Percentiles rank a stretch among this genome's conserved stretches.
These are phyloP conservation scores for Russula virescens DNA, from an alignment of 768 basidiomycete species.

Conservation along the genomic window DNA sequence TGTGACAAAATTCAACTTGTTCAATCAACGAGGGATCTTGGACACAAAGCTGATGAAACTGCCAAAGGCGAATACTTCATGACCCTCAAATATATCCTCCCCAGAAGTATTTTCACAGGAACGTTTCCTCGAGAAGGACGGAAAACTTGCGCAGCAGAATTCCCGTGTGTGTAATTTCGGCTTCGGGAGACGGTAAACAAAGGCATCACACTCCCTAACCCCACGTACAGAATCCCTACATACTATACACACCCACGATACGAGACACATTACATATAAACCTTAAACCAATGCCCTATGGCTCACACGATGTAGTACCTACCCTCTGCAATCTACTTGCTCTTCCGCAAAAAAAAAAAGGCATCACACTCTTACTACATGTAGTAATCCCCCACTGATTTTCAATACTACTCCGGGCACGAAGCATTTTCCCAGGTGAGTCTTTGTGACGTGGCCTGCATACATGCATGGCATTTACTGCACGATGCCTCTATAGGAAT, in stretches of 20 bases:
- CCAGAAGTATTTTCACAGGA: constrained; percentile 30
- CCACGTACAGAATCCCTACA: too few species aligned
- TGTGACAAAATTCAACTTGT: too few species aligned
- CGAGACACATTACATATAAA: too few species aligned
- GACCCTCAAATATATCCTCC: constrained; percentile 28
- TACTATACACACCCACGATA: too few species aligned
- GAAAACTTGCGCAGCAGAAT: constrained; percentile 7
- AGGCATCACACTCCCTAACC: too few species aligned
- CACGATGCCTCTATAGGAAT: background rate
- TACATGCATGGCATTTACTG: background rate
- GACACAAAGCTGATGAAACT: background rate
- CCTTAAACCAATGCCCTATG: too few species aligned
- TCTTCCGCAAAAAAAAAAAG: too few species aligned
- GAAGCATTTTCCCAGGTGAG: constrained; percentile 10
- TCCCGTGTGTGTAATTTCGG: constrained; percentile 10
- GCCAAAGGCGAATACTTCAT: constrained; percentile 31
- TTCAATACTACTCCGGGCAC: background rate
- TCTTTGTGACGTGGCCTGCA: background rate
- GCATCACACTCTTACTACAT: background rate
- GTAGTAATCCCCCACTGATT: too few species aligned
- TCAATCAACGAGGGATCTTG: too few species aligned
- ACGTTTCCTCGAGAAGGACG: constrained; percentile 22
- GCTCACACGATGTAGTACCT: too few species aligned
- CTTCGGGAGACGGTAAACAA: constrained; percentile 13
- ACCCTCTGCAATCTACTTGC: too few species aligned